Base-by-base conservation (phyloP, 164 flowering plant species). In the Tetrastigma voinierianum region DNA sequence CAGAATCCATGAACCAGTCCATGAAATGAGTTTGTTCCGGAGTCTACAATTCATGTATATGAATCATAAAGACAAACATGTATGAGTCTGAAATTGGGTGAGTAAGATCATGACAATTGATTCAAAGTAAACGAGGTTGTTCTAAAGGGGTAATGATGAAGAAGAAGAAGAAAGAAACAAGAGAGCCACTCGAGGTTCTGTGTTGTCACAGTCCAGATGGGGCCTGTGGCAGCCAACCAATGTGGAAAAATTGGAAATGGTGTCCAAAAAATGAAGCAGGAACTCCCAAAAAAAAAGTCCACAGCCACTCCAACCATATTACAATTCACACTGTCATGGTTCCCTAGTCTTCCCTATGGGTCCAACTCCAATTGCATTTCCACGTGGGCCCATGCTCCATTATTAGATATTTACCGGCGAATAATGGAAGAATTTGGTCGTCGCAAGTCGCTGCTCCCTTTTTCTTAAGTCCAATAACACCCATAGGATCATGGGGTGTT, bases 191-290 rank as follows among this genome's bases (percentile, higher is more conserved):
- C 21, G 32, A 55, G 43, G 32, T 55, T 11, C 12, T 8, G n/a
- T 21, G 0, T 11, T 55, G 2, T 55, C 32, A 55, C 14, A 0
- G 16, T 13, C 40, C 58, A 20, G 10, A n/a, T 49, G 15, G 15
- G 49, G 48, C 64, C 0, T 12, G 15, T 23, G 65, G 11, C 65
- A 48, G 65, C 65, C 65, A 62, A 23, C 65, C 54, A 62, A 62
- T 62, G 2, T 62, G 21, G 65, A 62, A 44, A 21, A n/a, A n/a
- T n/a, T 14, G 2, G 65, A 46, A 44, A 40, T 62, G 9, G 16
- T 1, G 23, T 44, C 53, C 5, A 20, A 13, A 46, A 20, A 10
- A 6, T 54, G 57, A 54, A 54, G 19, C 57, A 1, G 7, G 6
- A 32, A 0, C 0, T 7, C 40, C 40, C 3, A 4, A 32, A 32